Conservation (phyloP, 2,329 filamentous ascomycete species). For the Shiraia bambusicola region DNA sequence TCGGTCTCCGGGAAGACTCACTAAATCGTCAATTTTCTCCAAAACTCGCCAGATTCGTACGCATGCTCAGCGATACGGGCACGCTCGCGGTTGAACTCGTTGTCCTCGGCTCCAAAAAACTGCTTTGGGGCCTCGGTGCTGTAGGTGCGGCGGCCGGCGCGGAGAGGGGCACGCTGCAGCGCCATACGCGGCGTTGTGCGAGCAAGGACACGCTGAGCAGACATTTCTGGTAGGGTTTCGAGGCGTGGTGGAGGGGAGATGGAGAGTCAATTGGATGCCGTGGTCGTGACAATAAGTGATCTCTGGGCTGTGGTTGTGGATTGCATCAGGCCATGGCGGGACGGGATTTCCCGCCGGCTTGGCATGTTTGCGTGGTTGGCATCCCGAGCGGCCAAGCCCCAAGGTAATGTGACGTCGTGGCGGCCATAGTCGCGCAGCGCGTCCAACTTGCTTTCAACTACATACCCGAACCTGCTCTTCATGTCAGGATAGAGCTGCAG, state of each 20-base stretch:
- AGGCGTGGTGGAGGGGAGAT: constrained; percentile 28
- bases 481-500: constrained; percentile 1
- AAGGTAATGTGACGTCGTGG: constrained; percentile 30
- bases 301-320: background rate
- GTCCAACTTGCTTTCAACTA: constrained; percentile 6
- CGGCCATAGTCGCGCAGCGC: constrained; percentile 15
- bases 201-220: constrained; percentile 35
- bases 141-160: constrained; percentile 69
- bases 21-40: constrained; percentile 96
- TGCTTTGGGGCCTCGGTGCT: constrained; percentile 61
- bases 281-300: constrained; percentile 4
- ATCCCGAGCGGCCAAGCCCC: too few species aligned
- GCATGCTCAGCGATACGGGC: constrained; percentile 90
- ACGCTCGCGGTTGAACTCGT: constrained; percentile 91
- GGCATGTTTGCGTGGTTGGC: background rate
- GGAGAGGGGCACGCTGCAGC: constrained; percentile 57
- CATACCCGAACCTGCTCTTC: background rate
- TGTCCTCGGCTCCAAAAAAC: constrained; percentile 69
- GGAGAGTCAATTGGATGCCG: constrained; percentile 29
- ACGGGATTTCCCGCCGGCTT: background rate
- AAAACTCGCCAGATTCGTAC: constrained; percentile 79
- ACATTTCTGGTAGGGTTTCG: constrained; percentile 29
- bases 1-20: constrained; percentile 55
- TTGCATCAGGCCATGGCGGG: constrained; percentile 7
- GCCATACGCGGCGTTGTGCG: constrained; percentile 59